Evolutionary conservation across 2,329 filamentous ascomycete species (phyloP), one percentile per base, ranked within the genome.

Genomic region (Alternaria brassicae): DNA sequence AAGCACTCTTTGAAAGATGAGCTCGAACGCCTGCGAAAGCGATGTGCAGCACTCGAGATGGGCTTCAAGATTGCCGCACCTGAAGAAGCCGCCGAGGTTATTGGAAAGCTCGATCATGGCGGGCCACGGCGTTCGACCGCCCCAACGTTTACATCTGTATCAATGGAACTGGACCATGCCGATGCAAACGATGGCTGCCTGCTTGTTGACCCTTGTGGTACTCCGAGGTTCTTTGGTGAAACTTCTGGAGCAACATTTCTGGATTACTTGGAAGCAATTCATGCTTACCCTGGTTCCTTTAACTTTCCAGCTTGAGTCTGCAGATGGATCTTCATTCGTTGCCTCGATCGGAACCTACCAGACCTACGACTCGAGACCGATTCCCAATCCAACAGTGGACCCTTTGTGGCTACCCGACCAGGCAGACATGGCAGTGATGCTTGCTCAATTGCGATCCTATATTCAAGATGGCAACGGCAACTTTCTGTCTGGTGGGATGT

Each of bases 191-290:
- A 48, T 23, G 67, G 69, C 9, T 62, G 69, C 13, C 48, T 71
- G 41, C 63, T 72, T 15, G 48, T 56, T 15, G 71, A 73, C 34
- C 53, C 54, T 9, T 64, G 64, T 23, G 67, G 69, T 1, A 63
- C 53, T 4, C 23, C 56, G 6, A 59, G 71, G 15, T 73, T 62
- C 25, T 53, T 72, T 9, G 71, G 71, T 12, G 68, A 68, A 36
- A 70, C 71, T 1, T 70, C 69, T 28, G 69, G 71, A 12, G 69
- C 71, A 3, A 70, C 66, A 3, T 73, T 73, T 40, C 62, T 73
- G 25, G 67, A 73, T 42, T 51, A 64, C 25, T 49, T 73, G 23
- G 23, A 73, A 71, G 37, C 55, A 65, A 19, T 72, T 73, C 53
- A 71, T 73, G 68, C 41, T 62, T 40, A 68, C 61, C 8, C 54